Evolutionary conservation across 805 yeast genomes (phyloP), one percentile per base, ranked within the genome.

Genomic region (Candida incommunis): DNA sequence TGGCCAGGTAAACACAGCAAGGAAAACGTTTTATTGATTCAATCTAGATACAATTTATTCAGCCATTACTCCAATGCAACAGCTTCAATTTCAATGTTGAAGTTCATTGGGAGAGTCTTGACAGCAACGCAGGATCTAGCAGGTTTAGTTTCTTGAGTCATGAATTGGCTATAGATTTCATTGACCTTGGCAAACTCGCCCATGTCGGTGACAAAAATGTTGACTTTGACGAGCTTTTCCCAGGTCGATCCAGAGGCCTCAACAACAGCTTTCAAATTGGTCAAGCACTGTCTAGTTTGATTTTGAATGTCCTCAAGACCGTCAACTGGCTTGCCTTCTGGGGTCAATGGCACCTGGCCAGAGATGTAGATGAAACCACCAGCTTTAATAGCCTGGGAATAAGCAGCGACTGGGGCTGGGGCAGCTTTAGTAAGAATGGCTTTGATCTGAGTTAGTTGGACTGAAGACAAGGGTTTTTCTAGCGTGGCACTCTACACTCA

Each of bases 101-200:
- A 85, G 49, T 86, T 86, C 64, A 92, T 75, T 49, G 98, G 98
- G 56, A 92, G 78, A 51, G 76, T 78, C 66, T 79, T 80, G 51
- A 88, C 97, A 41, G 96, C 96, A 56, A 92, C 94, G 72, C 96
- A 92, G 2, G 96, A 84, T 75, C 98, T 85, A 34, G 97, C 97
- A 40, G 98, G 97, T 42, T 55, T 54, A 56, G 60, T 65, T 43
- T 53, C 56, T 41, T 47, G 45, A 41, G 54, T 48, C 48, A 63
- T 57, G 53, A 56, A 63, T 58, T 65, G 58, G 45, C 76, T 78
- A 67, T 92, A 92, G 44, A 84, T 94, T 53, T 71, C 73, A 70
- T 92, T 92, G 71, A 92, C 83, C 51, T 76, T 82, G 50, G 75
- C 85, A 60, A 92, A 92, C 61, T 82, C 75, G 56, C 70, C 69